A percentile compares a stretch with the other conserved stretches of the same genome.
Evolutionary conservation across 192 early-diverging fungal genomes (phyloP).

Genomic region (Glomus cerebriforme): DNA sequence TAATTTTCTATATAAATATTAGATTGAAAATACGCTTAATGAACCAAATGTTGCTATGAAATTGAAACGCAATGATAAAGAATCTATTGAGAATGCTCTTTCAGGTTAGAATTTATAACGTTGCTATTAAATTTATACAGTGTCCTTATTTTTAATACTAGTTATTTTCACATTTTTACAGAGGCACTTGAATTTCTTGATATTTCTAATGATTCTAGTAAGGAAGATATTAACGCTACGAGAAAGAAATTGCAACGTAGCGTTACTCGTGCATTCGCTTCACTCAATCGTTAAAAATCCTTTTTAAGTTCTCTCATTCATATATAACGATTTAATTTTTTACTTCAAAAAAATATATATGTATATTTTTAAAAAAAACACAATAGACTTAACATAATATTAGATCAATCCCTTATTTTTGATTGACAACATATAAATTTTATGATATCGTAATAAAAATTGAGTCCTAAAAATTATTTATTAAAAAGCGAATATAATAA

Average conservation of each 20-base stretch:
- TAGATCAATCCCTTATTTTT: too few relatives aligned
- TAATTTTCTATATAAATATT: not conserved
- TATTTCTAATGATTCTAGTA: conserved; percentile 49
- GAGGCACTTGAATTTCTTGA: conserved; percentile 73
- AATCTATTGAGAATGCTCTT: conserved; percentile 72
- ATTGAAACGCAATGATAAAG: conserved; percentile 71
- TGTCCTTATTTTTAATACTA: not conserved
- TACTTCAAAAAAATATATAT: not conserved
- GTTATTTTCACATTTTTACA: conserved; percentile 14
- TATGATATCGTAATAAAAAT: too few relatives aligned
- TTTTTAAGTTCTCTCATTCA: not conserved
- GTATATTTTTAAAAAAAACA: not conserved
- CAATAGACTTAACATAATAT: too few relatives aligned
- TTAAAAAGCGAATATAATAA: too few relatives aligned
- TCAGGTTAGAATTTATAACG: not conserved
- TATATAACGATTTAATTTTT: not conserved
- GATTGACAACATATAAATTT: too few relatives aligned
- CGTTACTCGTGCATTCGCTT: conserved; percentile 62
- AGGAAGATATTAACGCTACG: conserved; percentile 57
- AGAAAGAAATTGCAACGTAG: conserved; percentile 68
- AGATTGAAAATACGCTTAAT: conserved; percentile 63
- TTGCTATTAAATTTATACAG: not conserved
- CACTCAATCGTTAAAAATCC: conserved; percentile 36
- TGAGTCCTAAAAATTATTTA: too few relatives aligned
- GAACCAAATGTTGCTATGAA: conserved; percentile 75